Evolutionary conservation across 140 eudicot genomes (phyloP).

Genomic region (Anethum foeniculum): DNA sequence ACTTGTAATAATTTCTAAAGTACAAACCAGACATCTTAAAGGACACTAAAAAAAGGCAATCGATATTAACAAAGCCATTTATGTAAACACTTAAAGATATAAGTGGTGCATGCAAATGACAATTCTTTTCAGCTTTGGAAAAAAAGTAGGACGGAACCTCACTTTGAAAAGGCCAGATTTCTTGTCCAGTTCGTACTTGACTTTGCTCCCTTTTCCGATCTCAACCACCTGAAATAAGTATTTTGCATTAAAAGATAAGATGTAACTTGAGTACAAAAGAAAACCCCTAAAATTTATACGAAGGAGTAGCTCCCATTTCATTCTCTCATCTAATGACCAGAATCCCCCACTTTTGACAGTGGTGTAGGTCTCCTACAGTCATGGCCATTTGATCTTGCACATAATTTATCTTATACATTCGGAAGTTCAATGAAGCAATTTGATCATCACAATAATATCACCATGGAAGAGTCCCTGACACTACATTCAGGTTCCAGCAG

Average conservation of each 20-base stretch:
- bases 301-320: not conserved
- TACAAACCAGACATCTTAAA: not conserved
- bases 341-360: not conserved
- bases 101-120: not conserved
- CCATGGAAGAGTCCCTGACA: not conserved
- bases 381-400: not conserved
- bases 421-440: not conserved
- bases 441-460: not conserved
- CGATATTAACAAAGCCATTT: not conserved
- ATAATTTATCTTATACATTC: not conserved
- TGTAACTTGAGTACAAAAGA: not conserved
- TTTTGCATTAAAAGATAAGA: not conserved
- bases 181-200: conserved; percentile 94
- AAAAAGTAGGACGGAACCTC: conserved; percentile 14
- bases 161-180: conserved; percentile 82
- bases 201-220: conserved; percentile 94
- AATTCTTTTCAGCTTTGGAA: not conserved
- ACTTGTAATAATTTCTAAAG: not conserved
- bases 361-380: conserved; percentile 1
- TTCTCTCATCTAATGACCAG: conserved; percentile 2
- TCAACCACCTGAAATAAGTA: conserved; percentile 63
- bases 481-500: not conserved
- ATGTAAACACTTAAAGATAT: not conserved
- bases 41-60: not conserved
- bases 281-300: not conserved